These are phyloP conservation scores for Pichia cephalocereana DNA, from an alignment of 805 yeast species.

Conservation along the genomic window DNA sequence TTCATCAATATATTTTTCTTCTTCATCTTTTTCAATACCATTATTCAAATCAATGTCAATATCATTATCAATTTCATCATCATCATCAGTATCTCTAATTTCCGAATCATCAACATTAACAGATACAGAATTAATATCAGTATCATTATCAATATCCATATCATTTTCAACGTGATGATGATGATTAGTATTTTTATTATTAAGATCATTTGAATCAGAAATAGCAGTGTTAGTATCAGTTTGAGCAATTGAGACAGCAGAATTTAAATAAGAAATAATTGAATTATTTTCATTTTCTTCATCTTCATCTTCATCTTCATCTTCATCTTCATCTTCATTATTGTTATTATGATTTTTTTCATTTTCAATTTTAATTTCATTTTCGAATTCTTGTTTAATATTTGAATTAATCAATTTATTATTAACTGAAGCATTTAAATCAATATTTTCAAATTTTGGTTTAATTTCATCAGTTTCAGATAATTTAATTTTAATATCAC, in stretches of 20 bases:
- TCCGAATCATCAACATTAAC: neutral
- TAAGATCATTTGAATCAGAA: neutral
- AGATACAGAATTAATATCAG: neutral
- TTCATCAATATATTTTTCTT: neutral
- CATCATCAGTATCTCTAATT: neutral
- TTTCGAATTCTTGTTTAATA: neutral
- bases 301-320: neutral
- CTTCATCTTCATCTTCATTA: neutral
- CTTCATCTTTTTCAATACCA: neutral
- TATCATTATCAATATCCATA: neutral
- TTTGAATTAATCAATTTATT: neutral
- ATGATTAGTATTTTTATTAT: neutral
- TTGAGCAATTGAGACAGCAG: neutral
- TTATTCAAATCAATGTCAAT: neutral
- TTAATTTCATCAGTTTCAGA: neutral
- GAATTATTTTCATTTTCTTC: neutral
- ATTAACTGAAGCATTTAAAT: conserved; percentile 2
- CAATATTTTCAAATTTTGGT: neutral
- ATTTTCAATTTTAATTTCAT: neutral
- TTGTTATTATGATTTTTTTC: neutral
- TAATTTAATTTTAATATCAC: neutral
- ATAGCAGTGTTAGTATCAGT: neutral
- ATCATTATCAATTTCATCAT: neutral
- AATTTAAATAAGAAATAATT: neutral
- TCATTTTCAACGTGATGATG: neutral